Base-by-base conservation (phyloP, 495 filamentous ascomycete genomes). In the Astrocystis sublimbata region DNA sequence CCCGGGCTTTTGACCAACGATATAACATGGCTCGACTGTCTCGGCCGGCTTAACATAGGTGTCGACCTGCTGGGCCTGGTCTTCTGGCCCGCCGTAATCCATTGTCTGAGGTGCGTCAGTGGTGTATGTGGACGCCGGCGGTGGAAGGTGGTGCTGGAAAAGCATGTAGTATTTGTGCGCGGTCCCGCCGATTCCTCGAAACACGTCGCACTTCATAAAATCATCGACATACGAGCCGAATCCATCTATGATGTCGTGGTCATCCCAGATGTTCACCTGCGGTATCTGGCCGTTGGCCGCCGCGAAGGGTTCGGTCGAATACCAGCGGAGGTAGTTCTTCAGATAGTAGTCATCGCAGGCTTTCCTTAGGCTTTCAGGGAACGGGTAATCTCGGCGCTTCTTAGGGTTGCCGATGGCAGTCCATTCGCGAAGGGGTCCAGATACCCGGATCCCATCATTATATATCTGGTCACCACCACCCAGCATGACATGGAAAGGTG, bases 391-490 rank as follows among this genome's bases (percentile, higher is more conserved):
- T 55, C 87, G 86, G 63, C 92, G 82, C 75, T 93, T 94, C 71
- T 88, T 85, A 10, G 92, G 92, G 72, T 93, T 97, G 4, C 63
- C 61, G 61, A 96, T 96, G 46, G 85, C 78, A 1, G 92, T 92
- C 93, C 93, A 98, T 6, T 77, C 66, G 60, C 83, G 83, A 52
- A 98, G 78, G 0, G 93, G 92, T 0, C 92, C 92, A 41, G 85
- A 78, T 0, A 96, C 90, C 52, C 93, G 85, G 57, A 98, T 88
- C 7, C 90, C 87, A 65, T 97, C 93, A 71, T 94, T 93, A 75
- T 97, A 98, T 70, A 97, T 92, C 75, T 97, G 93, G 67, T 97
- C 93, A 58, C 93, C 93, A 40, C 93, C 93, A 28, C 93, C 93
- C 66, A 98, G 86, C 90, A 97, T 96, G 66, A 96, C 91, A 72